These are phyloP conservation scores for Stagonosporopsis tanaceti DNA, from an alignment of 2,329 filamentous ascomycete species.

Conservation along the genomic window DNA sequence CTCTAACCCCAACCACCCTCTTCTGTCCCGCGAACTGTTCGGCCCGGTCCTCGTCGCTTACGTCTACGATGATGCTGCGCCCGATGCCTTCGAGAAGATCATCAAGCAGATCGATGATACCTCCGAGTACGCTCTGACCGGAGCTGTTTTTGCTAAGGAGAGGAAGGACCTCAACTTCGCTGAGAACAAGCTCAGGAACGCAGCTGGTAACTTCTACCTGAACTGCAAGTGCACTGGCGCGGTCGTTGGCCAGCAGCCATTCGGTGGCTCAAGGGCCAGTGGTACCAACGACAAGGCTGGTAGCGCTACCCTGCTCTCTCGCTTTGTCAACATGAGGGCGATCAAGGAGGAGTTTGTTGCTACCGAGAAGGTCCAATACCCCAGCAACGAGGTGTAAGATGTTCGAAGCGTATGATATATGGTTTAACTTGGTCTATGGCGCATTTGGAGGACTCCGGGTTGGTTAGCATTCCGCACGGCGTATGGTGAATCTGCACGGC, in stretches of 20 bases:
- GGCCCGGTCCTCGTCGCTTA: slow-evolving; percentile 78
- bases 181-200: slow-evolving; percentile 74
- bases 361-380: slow-evolving; percentile 59
- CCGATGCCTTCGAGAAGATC: slow-evolving; percentile 65
- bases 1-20: slow-evolving; percentile 74
- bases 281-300: slow-evolving; percentile 68
- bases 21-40: slow-evolving; percentile 82
- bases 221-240: slow-evolving; percentile 76
- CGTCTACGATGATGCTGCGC: slow-evolving; percentile 75
- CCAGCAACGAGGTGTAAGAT: slow-evolving; percentile 57
- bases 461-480: slow-evolving; percentile 15
- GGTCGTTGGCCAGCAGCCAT: slow-evolving; percentile 60
- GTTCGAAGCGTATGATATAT: background rate
- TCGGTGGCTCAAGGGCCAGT: slow-evolving; percentile 63
- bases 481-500: slow-evolving; percentile 8
- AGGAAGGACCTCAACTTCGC: slow-evolving; percentile 70
- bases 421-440: slow-evolving; percentile 5
- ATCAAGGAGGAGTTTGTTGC: slow-evolving; percentile 65
- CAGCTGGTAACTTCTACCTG: slow-evolving; percentile 85
- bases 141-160: slow-evolving; percentile 77
- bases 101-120: slow-evolving; percentile 73
- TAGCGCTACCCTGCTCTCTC: slow-evolving; percentile 58
- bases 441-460: slow-evolving; percentile 4
- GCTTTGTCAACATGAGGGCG: slow-evolving; percentile 64
- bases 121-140: slow-evolving; percentile 80